Evolutionary conservation across 768 basidiomycete genomes (phyloP).

Genomic region (Termitomyces sp.): DNA sequence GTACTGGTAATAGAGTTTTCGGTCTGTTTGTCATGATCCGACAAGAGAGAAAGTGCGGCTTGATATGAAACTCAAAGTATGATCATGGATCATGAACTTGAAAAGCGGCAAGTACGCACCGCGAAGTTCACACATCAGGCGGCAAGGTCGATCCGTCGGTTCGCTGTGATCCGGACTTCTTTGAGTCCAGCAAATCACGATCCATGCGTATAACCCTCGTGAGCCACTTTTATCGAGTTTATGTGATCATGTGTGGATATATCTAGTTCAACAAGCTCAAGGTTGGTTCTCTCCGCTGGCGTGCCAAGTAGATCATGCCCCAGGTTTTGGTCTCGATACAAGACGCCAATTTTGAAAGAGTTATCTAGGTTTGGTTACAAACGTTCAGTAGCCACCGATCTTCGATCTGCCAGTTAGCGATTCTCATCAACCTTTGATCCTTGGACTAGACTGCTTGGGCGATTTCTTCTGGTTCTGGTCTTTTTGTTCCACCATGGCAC

Average conservation of each 20-base stretch:
- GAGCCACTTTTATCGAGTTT: too few species aligned
- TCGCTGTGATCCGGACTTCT: background rate
- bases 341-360: background rate
- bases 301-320: background rate
- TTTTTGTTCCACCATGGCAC: background rate
- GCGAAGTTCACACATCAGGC: too few species aligned
- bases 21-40: background rate
- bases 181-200: too few species aligned
- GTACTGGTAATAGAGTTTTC: background rate
- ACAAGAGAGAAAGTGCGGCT: background rate
- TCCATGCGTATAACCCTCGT: too few species aligned
- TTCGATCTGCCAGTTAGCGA: background rate
- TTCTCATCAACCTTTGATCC: background rate
- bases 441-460: background rate
- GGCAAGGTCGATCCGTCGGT: background rate
- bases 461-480: too few species aligned
- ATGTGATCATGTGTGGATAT: too few species aligned
- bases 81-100: too few species aligned
- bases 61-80: background rate
- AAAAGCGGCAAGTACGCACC: too few species aligned
- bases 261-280: too few species aligned
- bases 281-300: background rate
- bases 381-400: background rate
- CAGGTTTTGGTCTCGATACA: background rate
- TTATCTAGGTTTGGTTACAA: background rate